Base-by-base conservation (phyloP, 371 early-diverging fungal species). In the Actinomortierella ambigua region DNA sequence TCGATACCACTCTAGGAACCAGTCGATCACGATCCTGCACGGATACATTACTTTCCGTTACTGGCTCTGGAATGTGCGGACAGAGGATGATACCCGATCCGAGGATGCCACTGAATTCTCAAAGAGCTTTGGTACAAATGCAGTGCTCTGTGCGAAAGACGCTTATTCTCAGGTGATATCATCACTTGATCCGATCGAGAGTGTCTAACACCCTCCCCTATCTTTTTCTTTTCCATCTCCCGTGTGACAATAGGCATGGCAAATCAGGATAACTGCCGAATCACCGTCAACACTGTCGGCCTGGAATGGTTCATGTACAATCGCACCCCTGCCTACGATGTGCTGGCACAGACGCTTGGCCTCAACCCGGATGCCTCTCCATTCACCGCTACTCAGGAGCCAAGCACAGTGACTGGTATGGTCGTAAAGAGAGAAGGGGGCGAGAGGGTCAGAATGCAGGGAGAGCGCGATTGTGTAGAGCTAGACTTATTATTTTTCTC, bases 271-370 rank as follows among this genome's bases (percentile, higher is more conserved):
- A 73, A 73, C 23, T 91, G 92, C 63, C 79, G 93, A 44, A 81
- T 94, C 55, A 84, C 79, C 22, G 82, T 90, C 56, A 82, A 85
- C n/a, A 64, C 93, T 5, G 89, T 93, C 52, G 95, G 95, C 2
- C 65, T 93, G 8, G 95, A 95, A 63, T 90, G 87, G 82, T 93
- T 93, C 67, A 80, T 91, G 55, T 95, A 93, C 79, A 95, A 95
- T 59, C 81, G 92, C 52, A 79, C 85, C 41, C 86, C 90, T 7
- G 92, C 89, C 0, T 95, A 93, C 62, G 86, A 90, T 27, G 66
- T 67, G 11, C 68, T 93, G 50, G 81, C 84, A 53, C 61, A 78
- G n/a, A 79, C 88, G 2, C 70, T 93, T 18, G 83, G 85, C n/a
- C 51, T 75, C 27, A 65, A 77, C 53, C 68, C 75, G 1, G 75